phyloP scores from a whole-genome alignment of 106 monocot genomes.

The Dioscorea alata region DNA sequence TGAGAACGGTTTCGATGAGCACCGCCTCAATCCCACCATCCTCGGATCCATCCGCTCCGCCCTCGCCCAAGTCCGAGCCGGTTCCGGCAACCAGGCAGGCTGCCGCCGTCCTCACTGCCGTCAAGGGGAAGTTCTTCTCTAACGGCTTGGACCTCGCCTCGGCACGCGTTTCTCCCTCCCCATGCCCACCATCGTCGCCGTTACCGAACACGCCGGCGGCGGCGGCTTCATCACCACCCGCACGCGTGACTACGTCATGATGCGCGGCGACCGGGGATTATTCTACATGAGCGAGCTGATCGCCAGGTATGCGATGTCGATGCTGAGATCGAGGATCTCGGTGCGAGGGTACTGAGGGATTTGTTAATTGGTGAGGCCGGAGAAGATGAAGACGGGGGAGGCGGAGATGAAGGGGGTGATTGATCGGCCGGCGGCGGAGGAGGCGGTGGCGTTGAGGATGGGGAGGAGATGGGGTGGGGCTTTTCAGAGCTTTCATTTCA shows the following conservation, averaged over 20 bases:
- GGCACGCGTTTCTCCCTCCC: constrained; percentile 47
- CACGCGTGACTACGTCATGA: constrained; percentile 61
- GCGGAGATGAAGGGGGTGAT: constrained; percentile 45
- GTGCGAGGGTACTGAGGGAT: constrained; percentile 30
- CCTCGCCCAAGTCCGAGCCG: constrained; percentile 42
- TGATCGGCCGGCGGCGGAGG: constrained; percentile 30
- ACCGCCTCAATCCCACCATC: constrained; percentile 57
- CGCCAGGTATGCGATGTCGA: constrained; percentile 33
- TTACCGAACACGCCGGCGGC: constrained; percentile 77
- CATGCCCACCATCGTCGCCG: constrained; percentile 69
- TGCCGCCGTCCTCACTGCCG: constrained; percentile 54
- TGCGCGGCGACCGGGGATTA: constrained; percentile 69
- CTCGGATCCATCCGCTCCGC: constrained; percentile 52
- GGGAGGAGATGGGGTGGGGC: constrained; percentile 46
- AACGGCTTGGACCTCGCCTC: constrained; percentile 77
- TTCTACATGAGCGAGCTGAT: constrained; percentile 91
- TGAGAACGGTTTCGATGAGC: constrained; percentile 60
- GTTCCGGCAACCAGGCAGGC: constrained; percentile 13
- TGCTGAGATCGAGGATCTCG: constrained; percentile 47
- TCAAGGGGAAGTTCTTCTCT: constrained; percentile 82
- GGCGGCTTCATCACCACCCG: constrained; percentile 55
- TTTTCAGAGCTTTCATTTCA: constrained; percentile 2
- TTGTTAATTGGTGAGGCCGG: constrained; percentile 37
- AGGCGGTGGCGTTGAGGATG: constrained; percentile 34
- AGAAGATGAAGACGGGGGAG: constrained; percentile 45